phyloP scores from a whole-genome alignment of 108 stramenopile genomes.

The Nannochloropsis salina region DNA sequence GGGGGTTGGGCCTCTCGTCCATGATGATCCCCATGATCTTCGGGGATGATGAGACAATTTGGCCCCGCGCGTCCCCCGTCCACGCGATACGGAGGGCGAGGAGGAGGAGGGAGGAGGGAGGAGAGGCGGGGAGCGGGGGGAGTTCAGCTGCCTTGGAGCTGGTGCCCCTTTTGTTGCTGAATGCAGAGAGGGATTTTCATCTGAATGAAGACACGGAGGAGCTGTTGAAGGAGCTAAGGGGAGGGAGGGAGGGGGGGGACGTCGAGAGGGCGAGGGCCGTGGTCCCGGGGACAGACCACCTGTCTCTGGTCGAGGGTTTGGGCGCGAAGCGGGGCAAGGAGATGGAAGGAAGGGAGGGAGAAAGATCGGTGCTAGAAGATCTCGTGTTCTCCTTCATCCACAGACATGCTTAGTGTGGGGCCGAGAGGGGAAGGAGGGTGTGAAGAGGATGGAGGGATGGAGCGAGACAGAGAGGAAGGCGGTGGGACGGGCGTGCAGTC shows the following conservation, averaged over 20 bases:
- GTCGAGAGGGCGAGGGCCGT: not conserved
- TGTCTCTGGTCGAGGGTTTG: not conserved
- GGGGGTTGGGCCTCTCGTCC: not conserved
- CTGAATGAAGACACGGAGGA: not conserved
- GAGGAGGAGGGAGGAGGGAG: not conserved
- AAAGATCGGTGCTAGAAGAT: slow-evolving; percentile 7
- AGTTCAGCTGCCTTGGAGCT: not conserved
- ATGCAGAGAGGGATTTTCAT: slow-evolving; percentile 17
- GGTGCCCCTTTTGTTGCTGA: not conserved
- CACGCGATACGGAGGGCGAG: not conserved
- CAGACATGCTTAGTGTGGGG: not conserved
- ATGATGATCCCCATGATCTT: not conserved
- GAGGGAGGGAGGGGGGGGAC: not conserved
- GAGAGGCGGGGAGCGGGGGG: not conserved
- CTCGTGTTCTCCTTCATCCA: not conserved
- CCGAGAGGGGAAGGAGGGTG: not conserved
- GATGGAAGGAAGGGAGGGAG: slow-evolving; percentile 15
- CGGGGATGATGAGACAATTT: not conserved
- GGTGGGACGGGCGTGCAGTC: too few relatives aligned
- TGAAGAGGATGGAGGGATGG: not conserved
- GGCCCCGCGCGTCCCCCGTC: not conserved
- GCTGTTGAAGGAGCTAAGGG: slow-evolving; percentile 15
- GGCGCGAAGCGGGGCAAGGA: not conserved
- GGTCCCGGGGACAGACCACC: not conserved
- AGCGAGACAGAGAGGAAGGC: too few relatives aligned